Evolutionary conservation across 2,329 filamentous ascomycete species (phyloP), one percentile per base, ranked within the genome.

Genomic region (Colletotrichum karsti): DNA sequence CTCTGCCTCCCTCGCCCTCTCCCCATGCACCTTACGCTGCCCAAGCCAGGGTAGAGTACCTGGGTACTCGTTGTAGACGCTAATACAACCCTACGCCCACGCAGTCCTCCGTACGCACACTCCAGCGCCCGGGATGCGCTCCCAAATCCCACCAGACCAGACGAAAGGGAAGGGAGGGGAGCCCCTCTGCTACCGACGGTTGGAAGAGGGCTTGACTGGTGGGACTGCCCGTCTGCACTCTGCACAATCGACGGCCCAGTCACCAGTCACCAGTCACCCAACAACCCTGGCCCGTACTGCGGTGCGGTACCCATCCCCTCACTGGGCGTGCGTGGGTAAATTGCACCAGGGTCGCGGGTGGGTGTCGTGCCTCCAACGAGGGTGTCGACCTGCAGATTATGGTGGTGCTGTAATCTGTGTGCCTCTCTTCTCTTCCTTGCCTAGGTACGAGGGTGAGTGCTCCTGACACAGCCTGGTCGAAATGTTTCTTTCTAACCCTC

Each of bases 331-430:
- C 35, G 50, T 56, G 62, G 62, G 62, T 62, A 61, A 67, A 51
- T 69, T 69, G 35, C 60, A 41, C 62, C 55, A 61, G 66, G 62
- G 48, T 67, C 60, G 63, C 61, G 61, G 54, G 61, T 68, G 65
- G 62, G 62, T 67, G 66, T 56, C 33, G 62, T 67, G 48, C 12
- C 53, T 66, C 59, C 64, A 67, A 63, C 59, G 53, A 59, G 60
- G 37, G 60, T 67, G 60, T 67, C 60, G 39, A 35, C 44, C 35
- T 60, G 57, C 44, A 60, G 57, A 60, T 60, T 60, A 41, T 60
- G 57, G 44, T 60, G 44, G 22, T 41, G 57, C 20, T 30, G 33
- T 7, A 5, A 13, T 35, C 9, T 26, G 55, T 35, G 18, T 46
- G 55, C 37, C 26, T 58, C 55, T 60, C 57, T 41, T 39, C n/a